A percentile compares a stretch with the other conserved stretches of the same genome.
Conservation (phyloP, 805 yeast genomes). For the Candida takata region DNA sequence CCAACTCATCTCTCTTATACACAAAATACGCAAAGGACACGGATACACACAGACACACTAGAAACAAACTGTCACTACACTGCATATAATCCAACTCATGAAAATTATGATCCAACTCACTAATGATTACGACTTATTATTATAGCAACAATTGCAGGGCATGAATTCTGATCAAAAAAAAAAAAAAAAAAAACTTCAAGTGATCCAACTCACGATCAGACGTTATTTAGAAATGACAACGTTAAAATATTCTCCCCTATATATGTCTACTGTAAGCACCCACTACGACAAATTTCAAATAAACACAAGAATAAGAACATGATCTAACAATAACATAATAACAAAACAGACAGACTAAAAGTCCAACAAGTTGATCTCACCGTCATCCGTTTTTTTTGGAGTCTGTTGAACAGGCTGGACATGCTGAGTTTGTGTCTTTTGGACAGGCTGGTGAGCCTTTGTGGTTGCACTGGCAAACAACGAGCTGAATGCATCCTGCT, state of each 20-base stretch:
- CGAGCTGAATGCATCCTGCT: constrained; percentile 66
- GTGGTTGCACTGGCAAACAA: constrained; percentile 61
- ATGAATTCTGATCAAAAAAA: too few species aligned
- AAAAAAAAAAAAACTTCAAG: too few species aligned
- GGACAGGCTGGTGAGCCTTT: constrained; percentile 13
- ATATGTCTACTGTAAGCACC: too few species aligned
- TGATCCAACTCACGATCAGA: background rate
- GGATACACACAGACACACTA: background rate
- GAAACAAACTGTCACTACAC: too few species aligned
- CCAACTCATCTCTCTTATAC: too few species aligned
- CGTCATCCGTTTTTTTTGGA: background rate
- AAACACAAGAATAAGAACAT: too few species aligned
- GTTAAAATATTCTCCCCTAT: too few species aligned
- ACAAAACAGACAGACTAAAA: too few species aligned
- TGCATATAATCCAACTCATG: constrained; percentile 4
- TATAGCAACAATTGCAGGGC: too few species aligned
- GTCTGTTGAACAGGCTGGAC: background rate
- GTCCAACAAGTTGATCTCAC: constrained; percentile 13
- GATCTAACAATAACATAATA: too few species aligned
- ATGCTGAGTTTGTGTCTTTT: background rate
- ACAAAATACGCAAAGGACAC: background rate
- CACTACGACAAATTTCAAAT: too few species aligned
- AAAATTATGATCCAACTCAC: constrained; percentile 1
- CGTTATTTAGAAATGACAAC: too few species aligned
- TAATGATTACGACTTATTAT: background rate